Conservation (phyloP, 768 basidiomycete species). For the Lentinula boryana region DNA sequence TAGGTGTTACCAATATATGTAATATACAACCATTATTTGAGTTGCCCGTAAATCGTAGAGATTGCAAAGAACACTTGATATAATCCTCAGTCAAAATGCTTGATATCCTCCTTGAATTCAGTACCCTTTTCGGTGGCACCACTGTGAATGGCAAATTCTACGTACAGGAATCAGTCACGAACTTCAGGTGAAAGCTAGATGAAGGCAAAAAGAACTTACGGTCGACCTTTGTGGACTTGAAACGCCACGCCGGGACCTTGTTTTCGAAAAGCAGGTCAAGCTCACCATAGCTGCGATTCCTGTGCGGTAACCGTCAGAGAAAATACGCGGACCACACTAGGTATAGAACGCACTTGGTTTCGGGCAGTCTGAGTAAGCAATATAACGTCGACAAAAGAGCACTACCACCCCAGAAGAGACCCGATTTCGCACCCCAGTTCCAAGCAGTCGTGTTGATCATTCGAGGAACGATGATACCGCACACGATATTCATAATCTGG, state of each 20-base stretch:
- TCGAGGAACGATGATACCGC: conserved; percentile 15
- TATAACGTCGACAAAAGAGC: conserved; percentile 13
- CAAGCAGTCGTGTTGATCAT: conserved; percentile 18
- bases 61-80: background rate
- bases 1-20: background rate
- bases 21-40: background rate
- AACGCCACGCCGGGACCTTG: conserved; percentile 16
- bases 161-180: background rate
- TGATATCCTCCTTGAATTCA: background rate
- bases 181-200: background rate
- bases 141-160: background rate
- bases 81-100: background rate
- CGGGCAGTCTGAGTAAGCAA: conserved; percentile 14
- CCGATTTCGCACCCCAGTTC: conserved; percentile 18
- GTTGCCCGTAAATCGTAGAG: background rate
- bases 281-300: conserved; percentile 14
- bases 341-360: conserved; percentile 6
- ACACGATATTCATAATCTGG: conserved; percentile 15
- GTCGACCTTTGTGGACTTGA: conserved; percentile 14
- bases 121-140: background rate
- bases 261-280: conserved; percentile 17
- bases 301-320: background rate
- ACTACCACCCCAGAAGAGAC: conserved; percentile 15
- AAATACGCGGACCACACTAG: background rate
- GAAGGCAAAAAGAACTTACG: conserved; percentile 8